A percentile compares a stretch with the other conserved stretches of the same genome.
Evolutionary conservation across 495 filamentous ascomycete genomes (phyloP).

Genomic region (Lindgomyces ingoldianus): DNA sequence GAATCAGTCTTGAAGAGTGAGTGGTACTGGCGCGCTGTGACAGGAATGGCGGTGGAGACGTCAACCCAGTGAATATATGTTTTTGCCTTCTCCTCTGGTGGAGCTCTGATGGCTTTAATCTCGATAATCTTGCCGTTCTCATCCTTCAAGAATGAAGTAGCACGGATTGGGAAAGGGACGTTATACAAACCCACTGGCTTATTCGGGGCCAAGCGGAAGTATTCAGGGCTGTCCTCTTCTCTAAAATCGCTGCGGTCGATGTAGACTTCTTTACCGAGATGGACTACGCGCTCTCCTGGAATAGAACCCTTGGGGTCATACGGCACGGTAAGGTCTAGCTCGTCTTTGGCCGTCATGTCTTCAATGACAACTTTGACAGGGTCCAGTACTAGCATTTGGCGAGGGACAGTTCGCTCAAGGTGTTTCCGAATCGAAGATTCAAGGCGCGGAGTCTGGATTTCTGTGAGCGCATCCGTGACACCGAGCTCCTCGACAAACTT

Average conservation of each 20-base stretch:
- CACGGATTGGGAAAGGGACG: conserved; percentile 78
- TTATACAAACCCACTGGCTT: conserved; percentile 88
- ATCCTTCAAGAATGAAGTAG: conserved; percentile 73
- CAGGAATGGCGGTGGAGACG: conserved; percentile 54
- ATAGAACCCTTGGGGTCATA: conserved; percentile 74
- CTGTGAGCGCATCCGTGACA: conserved; percentile 72
- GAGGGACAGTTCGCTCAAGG: conserved; percentile 79
- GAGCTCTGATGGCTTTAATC: conserved; percentile 56
- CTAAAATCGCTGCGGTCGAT: conserved; percentile 94
- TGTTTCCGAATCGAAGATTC: conserved; percentile 78
- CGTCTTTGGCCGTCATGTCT: conserved; percentile 67
- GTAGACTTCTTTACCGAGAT: conserved; percentile 83
- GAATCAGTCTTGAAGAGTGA: conserved; percentile 83
- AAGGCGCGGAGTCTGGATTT: conserved; percentile 73
- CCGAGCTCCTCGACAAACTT: conserved; percentile 87
- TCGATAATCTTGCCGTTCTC: conserved; percentile 68
- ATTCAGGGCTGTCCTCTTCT: conserved; percentile 74
- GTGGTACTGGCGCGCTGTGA: conserved; percentile 78
- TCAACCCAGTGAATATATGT: conserved; percentile 91
- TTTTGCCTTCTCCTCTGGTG: conserved; percentile 61
- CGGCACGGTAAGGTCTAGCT: conserved; percentile 63
- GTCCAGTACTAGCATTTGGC: conserved; percentile 78
- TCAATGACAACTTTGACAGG: conserved; percentile 72
- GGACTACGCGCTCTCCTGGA: conserved; percentile 56
- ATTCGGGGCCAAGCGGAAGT: conserved; percentile 90